Evolutionary conservation across 306 rosid species (phyloP), one percentile per base, ranked within the genome.

Genomic region (Abrus pulchellus): DNA sequence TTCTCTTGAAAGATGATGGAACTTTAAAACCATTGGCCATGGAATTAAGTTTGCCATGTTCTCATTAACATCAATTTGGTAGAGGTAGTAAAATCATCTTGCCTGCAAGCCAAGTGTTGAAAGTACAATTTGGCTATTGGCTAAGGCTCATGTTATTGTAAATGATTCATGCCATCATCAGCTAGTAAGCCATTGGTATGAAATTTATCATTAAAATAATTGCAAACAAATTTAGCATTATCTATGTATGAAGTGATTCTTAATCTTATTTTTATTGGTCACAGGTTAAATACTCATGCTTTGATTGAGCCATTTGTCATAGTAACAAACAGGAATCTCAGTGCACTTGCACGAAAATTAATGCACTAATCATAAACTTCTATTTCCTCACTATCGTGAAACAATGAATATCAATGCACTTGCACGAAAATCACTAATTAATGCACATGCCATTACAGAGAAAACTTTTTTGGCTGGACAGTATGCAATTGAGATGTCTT

Each of bases 221-320:
- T n/a, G 6, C 10, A 14, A 10, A 28, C 1, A 47, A 54, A 30
- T 7, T 79, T 10, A 55, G 3, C 4, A 7, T 20, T 1, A 9
- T 55, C n/a, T 57, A 43, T 48, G 0, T 29, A 57, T 9, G 38
- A 48, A 36, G 4, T 63, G 27, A 33, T 40, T 14, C 5, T 28
- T 33, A 43, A 3, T 63, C 11, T 34, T 10, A 6, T 43, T 12
- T 44, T 53, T 36, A 43, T 76, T 63, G 64, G 13, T 82, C 10
- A 8, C 73, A 91, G 93, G 96, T 70, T 93, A 68, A 71, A 90
- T 56, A 93, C 98, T 45, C 98, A 93, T 80, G 97, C 94, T 29
- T 90, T 76, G 12, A 86, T 91, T 38, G 97, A 92, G 52, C 97
- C 97, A 34, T 87, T 86, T 5, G 30, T 82, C 11, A 86, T 86